Conservation (phyloP, 345 rosid species). For the Crucihimalaya himalaica region DNA sequence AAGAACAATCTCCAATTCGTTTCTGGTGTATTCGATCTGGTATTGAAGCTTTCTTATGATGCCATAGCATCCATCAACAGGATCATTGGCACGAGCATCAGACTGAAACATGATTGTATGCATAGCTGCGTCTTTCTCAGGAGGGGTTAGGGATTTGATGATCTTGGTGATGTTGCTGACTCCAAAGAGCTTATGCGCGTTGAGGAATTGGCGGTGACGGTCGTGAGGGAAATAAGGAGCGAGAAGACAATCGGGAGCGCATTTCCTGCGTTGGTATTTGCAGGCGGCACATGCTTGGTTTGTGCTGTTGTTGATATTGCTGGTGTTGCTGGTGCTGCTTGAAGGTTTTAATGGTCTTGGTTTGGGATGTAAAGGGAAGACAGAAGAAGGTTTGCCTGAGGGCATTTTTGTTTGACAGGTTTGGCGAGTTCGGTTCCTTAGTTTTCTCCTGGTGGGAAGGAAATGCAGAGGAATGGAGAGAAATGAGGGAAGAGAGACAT, state of each 20-base stretch:
- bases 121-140: slow-evolving; percentile 79
- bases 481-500: slow-evolving; percentile 47
- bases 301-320: slow-evolving; percentile 45
- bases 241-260: slow-evolving; percentile 89
- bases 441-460: slow-evolving; percentile 50
- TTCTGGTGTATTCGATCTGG: slow-evolving; percentile 64
- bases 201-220: slow-evolving; percentile 80
- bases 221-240: slow-evolving; percentile 96
- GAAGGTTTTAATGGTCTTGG: slow-evolving; percentile 38
- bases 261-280: slow-evolving; percentile 92
- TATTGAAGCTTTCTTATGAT: slow-evolving; percentile 68
- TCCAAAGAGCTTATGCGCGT: slow-evolving; percentile 92
- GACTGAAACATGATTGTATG: slow-evolving; percentile 82
- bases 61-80: slow-evolving; percentile 76
- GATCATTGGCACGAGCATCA: slow-evolving; percentile 83
- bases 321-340: slow-evolving; percentile 33
- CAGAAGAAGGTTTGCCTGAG: slow-evolving; percentile 64
- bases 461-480: slow-evolving; percentile 48
- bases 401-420: slow-evolving; percentile 46
- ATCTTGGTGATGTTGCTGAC: slow-evolving; percentile 89
- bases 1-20: slow-evolving; percentile 76
- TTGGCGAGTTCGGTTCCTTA: slow-evolving; percentile 42
- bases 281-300: slow-evolving; percentile 96
- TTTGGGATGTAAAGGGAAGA: slow-evolving; percentile 48
- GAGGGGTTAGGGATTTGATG: slow-evolving; percentile 61